A percentile compares a stretch with the other conserved stretches of the same genome.
Conservation (phyloP, 768 basidiomycete genomes). For the Phaeotremella fagi region DNA sequence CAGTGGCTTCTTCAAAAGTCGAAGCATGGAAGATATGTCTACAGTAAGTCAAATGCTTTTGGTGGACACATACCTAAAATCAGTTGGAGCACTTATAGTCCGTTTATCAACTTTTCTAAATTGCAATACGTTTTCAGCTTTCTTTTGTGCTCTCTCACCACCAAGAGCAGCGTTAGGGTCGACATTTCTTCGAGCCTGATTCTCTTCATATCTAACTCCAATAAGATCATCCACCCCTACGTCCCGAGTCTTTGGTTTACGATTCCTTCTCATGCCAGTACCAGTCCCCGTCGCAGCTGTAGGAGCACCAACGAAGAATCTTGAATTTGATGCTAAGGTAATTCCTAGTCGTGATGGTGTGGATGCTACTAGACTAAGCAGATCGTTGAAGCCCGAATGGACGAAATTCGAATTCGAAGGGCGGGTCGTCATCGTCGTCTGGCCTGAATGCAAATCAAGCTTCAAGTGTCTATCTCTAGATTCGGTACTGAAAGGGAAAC, state of each 20-base stretch:
- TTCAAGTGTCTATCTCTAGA: too few relatives aligned
- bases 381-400: conserved; percentile 33
- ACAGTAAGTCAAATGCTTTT: background rate
- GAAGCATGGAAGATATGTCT: conserved; percentile 47
- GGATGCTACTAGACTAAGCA: conserved; percentile 23
- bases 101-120: conserved; percentile 41
- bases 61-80: conserved; percentile 38
- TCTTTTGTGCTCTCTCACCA: background rate
- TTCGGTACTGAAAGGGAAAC: too few relatives aligned
- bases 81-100: conserved; percentile 39
- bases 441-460: background rate
- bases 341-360: conserved; percentile 25
- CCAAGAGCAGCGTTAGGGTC: conserved; percentile 4
- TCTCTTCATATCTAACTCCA: conserved; percentile 15
- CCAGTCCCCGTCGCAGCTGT: background rate
- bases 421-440: conserved; percentile 12
- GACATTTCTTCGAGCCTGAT: conserved; percentile 4
- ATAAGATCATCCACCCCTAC: background rate
- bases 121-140: conserved; percentile 4
- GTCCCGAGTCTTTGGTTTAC: background rate
- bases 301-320: background rate
- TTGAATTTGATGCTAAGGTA: background rate
- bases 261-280: background rate
- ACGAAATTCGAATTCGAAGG: conserved; percentile 13
- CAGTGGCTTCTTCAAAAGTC: conserved; percentile 44